Evolutionary conservation across 2,329 filamentous ascomycete species (phyloP), one percentile per base, ranked within the genome.

Genomic region (Xylariomycetidae sp.): DNA sequence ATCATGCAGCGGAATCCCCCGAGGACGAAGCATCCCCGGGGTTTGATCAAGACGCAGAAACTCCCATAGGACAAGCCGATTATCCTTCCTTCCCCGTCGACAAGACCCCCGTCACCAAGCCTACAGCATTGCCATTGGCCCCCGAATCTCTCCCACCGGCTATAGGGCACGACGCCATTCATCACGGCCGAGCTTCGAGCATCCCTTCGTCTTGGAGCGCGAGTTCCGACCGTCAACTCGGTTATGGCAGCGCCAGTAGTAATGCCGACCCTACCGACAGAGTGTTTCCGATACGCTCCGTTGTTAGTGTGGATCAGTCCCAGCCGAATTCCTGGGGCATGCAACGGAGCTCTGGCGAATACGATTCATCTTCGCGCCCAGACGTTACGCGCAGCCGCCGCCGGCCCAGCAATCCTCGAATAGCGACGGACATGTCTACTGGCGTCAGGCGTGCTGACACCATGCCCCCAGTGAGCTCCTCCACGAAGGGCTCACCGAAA

Each of bases 251-350:
- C 34, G 45, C 50, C 10, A 54, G 47, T 33, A 53, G 43, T 34
- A 51, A 45, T 30, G 50, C 53, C 15, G 61, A 64, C 30, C 51
- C 54, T 17, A 55, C 58, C 19, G 71, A 89, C 49, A 74, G 83
- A 34, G 82, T 90, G 5, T 90, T 85, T 36, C 85, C 85, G n/a
- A 84, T 90, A 19, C 77, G 84, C 30, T 88, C 84, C n/a, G 80
- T 86, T 27, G 69, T 90, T 16, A 85, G 77, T 6, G 76, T 89
- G 25, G 80, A 85, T 46, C 75, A 41, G 42, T 56, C 45, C 38
- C 58, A 45, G 48, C 54, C 39, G 62, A 70, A 38, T 6, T 45
- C 49, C 4, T 44, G 43, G 37, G 36, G 37, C 5, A 31, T 40
- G 13, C 26, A 42, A 3, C 52, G 61, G 63, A 69, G 51, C 41